Percentiles rank a stretch among this genome's conserved stretches.
phyloP scores from a whole-genome alignment of 371 early-diverging fungal genomes.

The Saksenaea oblongispora region DNA sequence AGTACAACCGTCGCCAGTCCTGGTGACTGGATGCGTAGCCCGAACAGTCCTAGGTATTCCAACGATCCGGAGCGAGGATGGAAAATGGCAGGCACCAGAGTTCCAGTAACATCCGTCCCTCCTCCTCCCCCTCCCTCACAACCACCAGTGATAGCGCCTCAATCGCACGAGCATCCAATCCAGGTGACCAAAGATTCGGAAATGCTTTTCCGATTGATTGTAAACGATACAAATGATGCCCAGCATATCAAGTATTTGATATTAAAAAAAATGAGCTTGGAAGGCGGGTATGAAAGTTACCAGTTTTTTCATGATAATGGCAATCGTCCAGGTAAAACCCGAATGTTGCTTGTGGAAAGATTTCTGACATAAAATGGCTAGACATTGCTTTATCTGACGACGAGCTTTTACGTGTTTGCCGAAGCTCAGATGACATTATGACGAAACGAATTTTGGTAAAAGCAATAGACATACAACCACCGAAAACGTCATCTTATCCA shows the following conservation, averaged over 20 bases:
- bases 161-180: slow-evolving; percentile 25
- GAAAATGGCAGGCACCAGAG: slow-evolving; percentile 21
- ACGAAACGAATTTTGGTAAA: slow-evolving; percentile 44
- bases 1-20: not conserved
- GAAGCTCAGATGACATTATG: slow-evolving; percentile 40
- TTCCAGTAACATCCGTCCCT: slow-evolving; percentile 8
- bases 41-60: slow-evolving; percentile 14
- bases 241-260: slow-evolving; percentile 37
- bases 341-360: not conserved
- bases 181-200: slow-evolving; percentile 43
- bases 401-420: slow-evolving; percentile 42
- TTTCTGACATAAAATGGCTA: not conserved
- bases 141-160: not conserved
- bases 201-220: slow-evolving; percentile 42
- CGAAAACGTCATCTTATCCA: not conserved
- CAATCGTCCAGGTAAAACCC: slow-evolving; percentile 32
- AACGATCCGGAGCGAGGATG: slow-evolving; percentile 20
- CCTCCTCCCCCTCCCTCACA: not conserved
- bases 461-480: slow-evolving; percentile 11
- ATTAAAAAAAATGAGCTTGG: slow-evolving; percentile 39
- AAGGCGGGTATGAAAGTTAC: slow-evolving; percentile 29
- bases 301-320: slow-evolving; percentile 50
- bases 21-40: slow-evolving; percentile 14
- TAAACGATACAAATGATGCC: slow-evolving; percentile 44
- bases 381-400: slow-evolving; percentile 37